Conservation (phyloP, 2,329 filamentous ascomycete species). For the Anthostomella pinea region DNA sequence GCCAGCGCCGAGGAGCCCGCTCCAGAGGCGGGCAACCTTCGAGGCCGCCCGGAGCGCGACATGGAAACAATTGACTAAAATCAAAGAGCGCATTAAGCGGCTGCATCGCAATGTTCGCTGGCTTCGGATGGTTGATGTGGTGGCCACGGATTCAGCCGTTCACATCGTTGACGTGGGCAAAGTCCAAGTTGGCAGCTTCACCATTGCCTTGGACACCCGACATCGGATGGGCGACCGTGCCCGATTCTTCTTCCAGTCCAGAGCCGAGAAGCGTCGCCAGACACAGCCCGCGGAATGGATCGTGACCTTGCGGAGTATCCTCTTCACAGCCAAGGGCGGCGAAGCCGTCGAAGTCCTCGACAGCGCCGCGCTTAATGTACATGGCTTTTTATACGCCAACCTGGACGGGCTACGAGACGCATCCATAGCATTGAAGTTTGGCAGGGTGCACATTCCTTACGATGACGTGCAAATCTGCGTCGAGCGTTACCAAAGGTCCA, state of each 20-base stretch:
- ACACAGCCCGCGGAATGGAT: slow-evolving; percentile 92
- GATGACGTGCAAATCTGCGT: slow-evolving; percentile 74
- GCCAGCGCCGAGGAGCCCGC: slow-evolving; percentile 29
- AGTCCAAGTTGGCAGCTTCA: slow-evolving; percentile 79
- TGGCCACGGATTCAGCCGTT: slow-evolving; percentile 76
- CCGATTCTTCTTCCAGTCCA: slow-evolving; percentile 80
- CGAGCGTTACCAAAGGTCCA: slow-evolving; percentile 51
- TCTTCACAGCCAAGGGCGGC: slow-evolving; percentile 81
- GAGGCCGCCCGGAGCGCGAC: slow-evolving; percentile 60
- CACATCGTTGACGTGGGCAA: slow-evolving; percentile 79
- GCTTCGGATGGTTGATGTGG: slow-evolving; percentile 84
- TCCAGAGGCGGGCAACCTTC: slow-evolving; percentile 28
- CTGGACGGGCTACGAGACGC: slow-evolving; percentile 86
- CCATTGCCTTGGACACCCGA: slow-evolving; percentile 84
- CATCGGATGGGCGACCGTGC: slow-evolving; percentile 88
- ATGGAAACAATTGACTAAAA: slow-evolving; percentile 73
- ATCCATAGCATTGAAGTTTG: slow-evolving; percentile 85
- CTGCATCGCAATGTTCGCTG: slow-evolving; percentile 84
- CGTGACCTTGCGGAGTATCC: slow-evolving; percentile 75
- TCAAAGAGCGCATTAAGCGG: slow-evolving; percentile 83
- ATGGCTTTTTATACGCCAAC: slow-evolving; percentile 83
- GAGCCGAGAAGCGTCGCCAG: slow-evolving; percentile 54
- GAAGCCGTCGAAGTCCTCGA: slow-evolving; percentile 89
- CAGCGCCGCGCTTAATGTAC: slow-evolving; percentile 81
- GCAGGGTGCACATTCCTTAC: slow-evolving; percentile 83